Evolutionary conservation across 2,329 filamentous ascomycete genomes (phyloP), one percentile per base, ranked within the genome.

Genomic region (Beauveria australis): DNA sequence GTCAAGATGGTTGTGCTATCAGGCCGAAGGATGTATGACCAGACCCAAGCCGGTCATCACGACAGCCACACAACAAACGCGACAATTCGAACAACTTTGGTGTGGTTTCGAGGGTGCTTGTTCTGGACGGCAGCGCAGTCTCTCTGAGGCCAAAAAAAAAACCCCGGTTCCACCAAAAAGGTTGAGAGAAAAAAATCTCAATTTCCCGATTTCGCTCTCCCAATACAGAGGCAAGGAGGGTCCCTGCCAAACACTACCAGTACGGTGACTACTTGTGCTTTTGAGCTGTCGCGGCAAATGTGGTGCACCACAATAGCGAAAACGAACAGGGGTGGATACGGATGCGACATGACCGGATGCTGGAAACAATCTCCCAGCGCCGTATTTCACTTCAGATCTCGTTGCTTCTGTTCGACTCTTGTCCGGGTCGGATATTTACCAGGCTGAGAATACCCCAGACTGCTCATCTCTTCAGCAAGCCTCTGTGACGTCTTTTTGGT

Each of bases 301-400:
- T 53, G n/a, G 19, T 24, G 58, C 37, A 53, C 22, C n/a, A 16
- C 9, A 51, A 59, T 37, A 52, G 40, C 56, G 56, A 59, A 59
- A 59, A 59, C 56, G 56, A 59, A 59, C 19, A 24, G 55, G 47
- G 56, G 56, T 54, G 59, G 59, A 61, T 61, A 61, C 59, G 59
- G 59, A 61, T 61, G 59, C 59, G 59, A 61, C 33, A 60, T 40
- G 58, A 16, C 8, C 33, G 6, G 12, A 37, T 37, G 12, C 33
- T 37, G 33, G 33, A 37, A 37, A 26, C 26, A 30, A 40, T 8
- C 7, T 24, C 16, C 22, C 53, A 22, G 33, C 47, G 22, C 24
- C 18, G 12, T 37, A 48, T 48, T 48, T 40, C 44, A 54, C 19
- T 14, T 48, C 37, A 41, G 33, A 56, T 28, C 41, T 16, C 18